These are phyloP conservation scores for Eucalyptus melliodora DNA, from an alignment of 345 rosid genomes.

Conservation along the genomic window DNA sequence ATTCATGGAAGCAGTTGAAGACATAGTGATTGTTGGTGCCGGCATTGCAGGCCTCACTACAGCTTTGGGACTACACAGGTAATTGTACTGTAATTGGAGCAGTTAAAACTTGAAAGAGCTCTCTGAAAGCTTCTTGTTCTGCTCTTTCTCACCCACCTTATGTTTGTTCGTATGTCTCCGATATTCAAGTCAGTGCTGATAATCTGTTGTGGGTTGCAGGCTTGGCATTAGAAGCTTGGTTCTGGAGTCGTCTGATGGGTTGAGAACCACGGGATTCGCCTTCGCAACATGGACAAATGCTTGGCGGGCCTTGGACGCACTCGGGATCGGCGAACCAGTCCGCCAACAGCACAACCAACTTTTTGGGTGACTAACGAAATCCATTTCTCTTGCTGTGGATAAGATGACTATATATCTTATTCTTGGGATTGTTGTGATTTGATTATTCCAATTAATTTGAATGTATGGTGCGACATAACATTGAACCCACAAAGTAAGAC, in stretches of 20 bases:
- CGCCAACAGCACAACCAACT: background rate
- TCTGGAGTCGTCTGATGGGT: slow-evolving; percentile 45
- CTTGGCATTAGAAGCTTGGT: slow-evolving; percentile 54
- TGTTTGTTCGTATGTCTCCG: background rate
- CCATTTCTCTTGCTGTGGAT: background rate
- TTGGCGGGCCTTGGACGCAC: slow-evolving; percentile 2
- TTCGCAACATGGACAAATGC: slow-evolving; percentile 39
- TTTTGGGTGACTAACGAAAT: background rate
- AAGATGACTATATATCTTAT: background rate
- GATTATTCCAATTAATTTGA: background rate
- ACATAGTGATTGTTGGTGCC: too few species aligned
- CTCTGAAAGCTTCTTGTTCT: too few species aligned
- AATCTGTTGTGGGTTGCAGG: background rate
- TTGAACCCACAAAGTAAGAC: background rate
- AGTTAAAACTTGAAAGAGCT: too few species aligned
- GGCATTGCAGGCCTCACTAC: too few species aligned
- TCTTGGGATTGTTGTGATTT: background rate
- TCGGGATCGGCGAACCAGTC: background rate
- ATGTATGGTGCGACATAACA: background rate
- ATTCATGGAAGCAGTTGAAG: too few species aligned
- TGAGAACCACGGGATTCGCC: slow-evolving; percentile 51
- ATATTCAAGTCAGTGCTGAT: background rate
- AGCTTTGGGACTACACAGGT: too few species aligned
- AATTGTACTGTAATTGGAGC: too few species aligned
- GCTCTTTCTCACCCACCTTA: background rate